A percentile compares a stretch with the other conserved stretches of the same genome.
Conservation (phyloP, 116 monocot genomes). For the Posidonia oceanica region DNA sequence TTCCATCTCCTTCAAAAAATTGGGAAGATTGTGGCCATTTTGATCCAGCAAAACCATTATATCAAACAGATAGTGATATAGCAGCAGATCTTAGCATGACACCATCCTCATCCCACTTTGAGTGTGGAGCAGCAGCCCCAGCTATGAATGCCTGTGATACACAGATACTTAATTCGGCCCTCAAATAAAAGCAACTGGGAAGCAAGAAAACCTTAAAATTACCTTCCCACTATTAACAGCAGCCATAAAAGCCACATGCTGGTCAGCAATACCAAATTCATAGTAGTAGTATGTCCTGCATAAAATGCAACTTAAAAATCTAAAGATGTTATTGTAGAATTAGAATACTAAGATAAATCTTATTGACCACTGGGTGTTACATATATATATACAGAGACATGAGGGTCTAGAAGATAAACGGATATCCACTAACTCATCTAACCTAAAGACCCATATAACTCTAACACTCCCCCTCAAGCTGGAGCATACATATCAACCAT, state of each 20-base stretch:
- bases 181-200: neutral
- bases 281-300: slow-evolving; percentile 92
- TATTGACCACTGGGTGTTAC: too few species aligned
- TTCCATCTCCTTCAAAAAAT: neutral
- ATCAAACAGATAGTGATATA: slow-evolving; percentile 60
- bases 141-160: slow-evolving; percentile 55
- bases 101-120: slow-evolving; percentile 87
- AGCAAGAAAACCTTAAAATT: slow-evolving; percentile 4
- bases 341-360: too few species aligned
- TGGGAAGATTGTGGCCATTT: neutral
- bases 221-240: slow-evolving; percentile 84
- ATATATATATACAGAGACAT: too few species aligned
- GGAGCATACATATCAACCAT: too few species aligned
- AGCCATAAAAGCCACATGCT: slow-evolving; percentile 67
- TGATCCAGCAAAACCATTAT: neutral
- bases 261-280: slow-evolving; percentile 64
- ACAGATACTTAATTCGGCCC: neutral
- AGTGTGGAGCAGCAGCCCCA: slow-evolving; percentile 64
- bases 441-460: too few species aligned
- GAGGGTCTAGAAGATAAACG: too few species aligned
- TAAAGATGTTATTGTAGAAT: neutral
- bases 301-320: neutral
- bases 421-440: too few species aligned
- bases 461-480: too few species aligned
- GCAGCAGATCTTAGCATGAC: slow-evolving; percentile 81